phyloP scores from a whole-genome alignment of 305 asterid genomes.

The Plantago rigida region DNA sequence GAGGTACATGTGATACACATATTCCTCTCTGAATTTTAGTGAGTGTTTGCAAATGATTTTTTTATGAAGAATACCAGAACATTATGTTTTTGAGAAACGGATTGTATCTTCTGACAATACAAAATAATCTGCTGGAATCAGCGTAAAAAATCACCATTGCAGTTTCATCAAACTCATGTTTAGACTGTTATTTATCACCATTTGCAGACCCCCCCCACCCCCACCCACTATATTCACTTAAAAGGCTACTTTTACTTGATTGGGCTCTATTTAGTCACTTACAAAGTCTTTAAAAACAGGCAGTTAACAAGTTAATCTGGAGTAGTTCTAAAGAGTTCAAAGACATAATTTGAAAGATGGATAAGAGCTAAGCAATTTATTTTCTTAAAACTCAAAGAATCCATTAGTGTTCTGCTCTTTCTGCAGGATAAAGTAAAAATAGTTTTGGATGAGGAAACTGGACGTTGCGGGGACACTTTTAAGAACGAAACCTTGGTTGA shows the following conservation, averaged over 20 bases:
- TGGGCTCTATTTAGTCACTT: not conserved
- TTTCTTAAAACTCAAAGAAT: not conserved
- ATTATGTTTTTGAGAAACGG: too few relatives aligned
- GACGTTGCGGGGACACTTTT: too few relatives aligned
- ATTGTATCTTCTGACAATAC: not conserved
- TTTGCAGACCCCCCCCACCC: not conserved
- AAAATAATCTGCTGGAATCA: too few relatives aligned
- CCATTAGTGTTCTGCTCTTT: not conserved
- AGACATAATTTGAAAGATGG: not conserved
- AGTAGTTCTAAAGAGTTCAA: not conserved
- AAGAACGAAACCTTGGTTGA: too few relatives aligned
- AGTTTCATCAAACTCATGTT: not conserved
- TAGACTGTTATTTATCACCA: not conserved
- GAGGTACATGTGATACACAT: conserved; percentile 24
- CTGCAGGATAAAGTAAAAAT: not conserved
- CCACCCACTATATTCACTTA: not conserved
- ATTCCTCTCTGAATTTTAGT: not conserved
- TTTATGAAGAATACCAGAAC: too few relatives aligned
- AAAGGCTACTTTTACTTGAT: too few relatives aligned
- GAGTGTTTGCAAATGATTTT: not conserved
- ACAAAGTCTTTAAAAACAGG: not conserved
- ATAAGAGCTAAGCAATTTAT: not conserved
- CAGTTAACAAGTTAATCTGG: not conserved
- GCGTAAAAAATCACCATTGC: not conserved
- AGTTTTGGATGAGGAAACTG: too few relatives aligned